Conservation (phyloP, 345 rosid genomes). For the Eutrema yunnanense region DNA sequence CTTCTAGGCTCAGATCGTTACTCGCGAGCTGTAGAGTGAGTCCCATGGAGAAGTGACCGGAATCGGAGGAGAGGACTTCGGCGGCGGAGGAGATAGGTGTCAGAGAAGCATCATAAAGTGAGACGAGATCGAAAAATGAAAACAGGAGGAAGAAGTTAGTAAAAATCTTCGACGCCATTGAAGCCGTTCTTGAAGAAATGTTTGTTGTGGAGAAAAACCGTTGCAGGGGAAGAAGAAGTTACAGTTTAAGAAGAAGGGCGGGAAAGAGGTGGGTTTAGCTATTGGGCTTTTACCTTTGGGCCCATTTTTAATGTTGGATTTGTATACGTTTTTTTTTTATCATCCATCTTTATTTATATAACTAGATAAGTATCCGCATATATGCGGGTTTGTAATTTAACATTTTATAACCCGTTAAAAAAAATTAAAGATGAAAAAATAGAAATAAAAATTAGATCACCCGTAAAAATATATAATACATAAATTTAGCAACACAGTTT, state of each 20-base stretch:
- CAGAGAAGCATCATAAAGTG: conserved; percentile 18
- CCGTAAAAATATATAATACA: no score
- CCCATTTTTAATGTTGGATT: not conserved
- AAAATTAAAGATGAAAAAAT: no score
- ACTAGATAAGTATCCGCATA: no score
- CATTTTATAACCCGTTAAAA: no score
- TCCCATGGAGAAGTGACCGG: conserved; percentile 45
- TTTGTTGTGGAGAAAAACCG: conserved; percentile 3
- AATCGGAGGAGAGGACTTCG: conserved; percentile 30
- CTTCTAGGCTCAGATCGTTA: conserved; percentile 25
- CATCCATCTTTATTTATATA: no score
- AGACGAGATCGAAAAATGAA: not conserved
- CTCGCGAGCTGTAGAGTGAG: conserved; percentile 33
- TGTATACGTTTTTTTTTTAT: no score
- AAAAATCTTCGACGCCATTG: conserved; percentile 28
- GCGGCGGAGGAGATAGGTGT: conserved; percentile 20
- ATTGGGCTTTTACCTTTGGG: not conserved
- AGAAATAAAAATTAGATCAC: no score
- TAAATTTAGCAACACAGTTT: no score
- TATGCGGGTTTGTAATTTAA: no score
- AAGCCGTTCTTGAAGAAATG: conserved; percentile 6
- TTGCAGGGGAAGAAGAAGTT: conserved; percentile 2
- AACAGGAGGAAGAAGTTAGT: not conserved
- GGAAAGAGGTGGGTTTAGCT: not conserved
- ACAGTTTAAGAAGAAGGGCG: not conserved